Evolutionary conservation across 2,329 filamentous ascomycete species (phyloP).

Genomic region (Ampelomyces quisqualis): DNA sequence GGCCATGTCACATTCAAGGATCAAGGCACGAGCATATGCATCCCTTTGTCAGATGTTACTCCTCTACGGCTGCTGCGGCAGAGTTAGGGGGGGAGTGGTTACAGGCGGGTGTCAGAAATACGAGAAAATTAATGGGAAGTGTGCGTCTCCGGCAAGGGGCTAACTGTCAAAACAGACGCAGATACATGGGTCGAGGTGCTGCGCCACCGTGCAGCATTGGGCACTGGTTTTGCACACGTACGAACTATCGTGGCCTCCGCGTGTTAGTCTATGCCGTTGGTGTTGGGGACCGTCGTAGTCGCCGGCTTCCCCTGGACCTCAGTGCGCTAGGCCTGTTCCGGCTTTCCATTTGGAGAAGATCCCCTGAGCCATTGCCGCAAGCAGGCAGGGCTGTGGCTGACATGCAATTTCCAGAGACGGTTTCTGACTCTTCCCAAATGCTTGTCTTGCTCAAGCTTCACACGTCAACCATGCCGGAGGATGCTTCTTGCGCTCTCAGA

Average conservation of each 20-base stretch:
- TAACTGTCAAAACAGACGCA: no score
- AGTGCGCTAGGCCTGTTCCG: constrained; percentile 16
- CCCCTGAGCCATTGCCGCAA: not conserved
- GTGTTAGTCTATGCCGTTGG: not conserved
- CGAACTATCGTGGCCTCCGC: not conserved
- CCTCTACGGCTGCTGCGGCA: constrained; percentile 6
- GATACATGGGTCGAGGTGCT: no score
- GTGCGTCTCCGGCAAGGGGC: no score
- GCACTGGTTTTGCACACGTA: constrained; percentile 3
- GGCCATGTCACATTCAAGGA: not conserved
- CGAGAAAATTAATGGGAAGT: constrained; percentile 1
- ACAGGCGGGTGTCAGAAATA: constrained; percentile 9
- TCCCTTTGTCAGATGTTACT: constrained; percentile 2
- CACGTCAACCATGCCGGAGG: constrained; percentile 10
- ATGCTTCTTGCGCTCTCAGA: constrained; percentile 12
- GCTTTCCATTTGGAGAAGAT: constrained; percentile 9
- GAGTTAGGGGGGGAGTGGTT: not conserved
- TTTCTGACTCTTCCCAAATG: constrained; percentile 9
- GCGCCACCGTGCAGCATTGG: not conserved
- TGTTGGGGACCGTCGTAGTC: constrained; percentile 5
- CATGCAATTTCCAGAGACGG: constrained; percentile 14
- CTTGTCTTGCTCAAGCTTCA: constrained; percentile 27
- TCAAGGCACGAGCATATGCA: not conserved
- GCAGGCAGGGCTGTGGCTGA: constrained; percentile 3
- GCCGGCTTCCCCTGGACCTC: constrained; percentile 14